Percentiles rank a stretch among this genome's conserved stretches.
Conservation (phyloP, 495 filamentous ascomycete species). For the Aspergillus olivimuriae region DNA sequence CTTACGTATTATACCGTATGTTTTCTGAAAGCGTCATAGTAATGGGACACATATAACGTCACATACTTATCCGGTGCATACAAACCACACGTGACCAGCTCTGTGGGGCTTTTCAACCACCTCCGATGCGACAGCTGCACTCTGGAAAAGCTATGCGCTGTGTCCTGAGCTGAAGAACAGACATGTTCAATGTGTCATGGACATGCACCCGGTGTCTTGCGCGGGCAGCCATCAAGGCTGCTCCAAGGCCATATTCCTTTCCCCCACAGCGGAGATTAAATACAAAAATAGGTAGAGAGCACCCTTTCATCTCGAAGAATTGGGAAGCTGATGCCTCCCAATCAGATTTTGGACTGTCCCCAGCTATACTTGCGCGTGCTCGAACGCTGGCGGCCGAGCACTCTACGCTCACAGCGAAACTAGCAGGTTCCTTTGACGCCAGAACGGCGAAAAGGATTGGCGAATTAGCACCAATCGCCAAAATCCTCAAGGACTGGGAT, state of each 20-base stretch:
- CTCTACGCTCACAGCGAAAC: constrained; percentile 49
- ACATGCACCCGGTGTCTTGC: constrained; percentile 27
- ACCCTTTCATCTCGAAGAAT: neutral
- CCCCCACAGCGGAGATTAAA: constrained; percentile 21
- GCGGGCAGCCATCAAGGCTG: constrained; percentile 16
- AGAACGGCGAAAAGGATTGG: constrained; percentile 70
- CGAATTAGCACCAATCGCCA: constrained; percentile 62
- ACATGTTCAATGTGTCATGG: constrained; percentile 27
- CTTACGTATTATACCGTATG: neutral
- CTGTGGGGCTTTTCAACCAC: neutral
- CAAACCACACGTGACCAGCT: too few species aligned
- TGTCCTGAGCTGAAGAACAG: too few species aligned
- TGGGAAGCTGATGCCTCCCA: neutral
- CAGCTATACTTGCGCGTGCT: constrained; percentile 58
- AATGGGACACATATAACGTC: neutral
- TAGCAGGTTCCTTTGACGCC: constrained; percentile 60
- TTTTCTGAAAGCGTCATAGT: neutral
- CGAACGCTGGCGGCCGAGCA: constrained; percentile 62
- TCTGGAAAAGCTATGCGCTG: too few species aligned
- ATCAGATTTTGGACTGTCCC: constrained; percentile 40
- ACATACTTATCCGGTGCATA: too few species aligned
- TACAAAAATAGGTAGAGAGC: constrained; percentile 17
- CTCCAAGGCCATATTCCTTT: constrained; percentile 3
- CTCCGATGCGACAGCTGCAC: too few species aligned
- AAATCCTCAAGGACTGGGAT: constrained; percentile 62